phyloP scores from a whole-genome alignment of 164 flowering plant genomes.

The Umbilicus rupestris region DNA sequence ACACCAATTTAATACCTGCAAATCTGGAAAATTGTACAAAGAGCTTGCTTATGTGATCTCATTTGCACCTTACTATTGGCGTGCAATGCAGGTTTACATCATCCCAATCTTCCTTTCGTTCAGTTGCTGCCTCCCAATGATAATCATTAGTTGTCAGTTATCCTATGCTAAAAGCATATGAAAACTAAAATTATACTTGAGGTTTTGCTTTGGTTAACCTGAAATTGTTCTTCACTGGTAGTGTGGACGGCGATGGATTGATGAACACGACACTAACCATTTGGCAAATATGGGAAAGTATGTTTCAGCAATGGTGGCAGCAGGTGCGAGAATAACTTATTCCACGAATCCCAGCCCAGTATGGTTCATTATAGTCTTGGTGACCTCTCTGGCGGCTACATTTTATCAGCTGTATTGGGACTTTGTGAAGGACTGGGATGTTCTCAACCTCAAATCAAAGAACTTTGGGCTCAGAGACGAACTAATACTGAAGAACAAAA shows the following conservation, averaged over 20 bases:
- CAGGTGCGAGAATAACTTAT: slow-evolving; percentile 75
- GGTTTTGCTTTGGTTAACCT: background rate
- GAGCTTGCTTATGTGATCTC: slow-evolving; percentile 85
- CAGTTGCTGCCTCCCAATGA: background rate
- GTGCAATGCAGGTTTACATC: slow-evolving; percentile 81
- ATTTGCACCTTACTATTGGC: slow-evolving; percentile 90
- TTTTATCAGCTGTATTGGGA: slow-evolving; percentile 95
- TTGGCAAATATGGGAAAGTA: slow-evolving; percentile 93
- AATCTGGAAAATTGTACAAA: slow-evolving; percentile 52
- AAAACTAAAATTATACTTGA: background rate
- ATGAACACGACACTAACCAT: slow-evolving; percentile 50
- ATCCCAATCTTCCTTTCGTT: background rate
- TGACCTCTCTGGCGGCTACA: slow-evolving; percentile 72
- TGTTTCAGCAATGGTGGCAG: slow-evolving; percentile 97
- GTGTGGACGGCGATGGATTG: slow-evolving; percentile 95
- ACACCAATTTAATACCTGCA: slow-evolving; percentile 50
- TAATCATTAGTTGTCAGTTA: background rate
- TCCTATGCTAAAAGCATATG: background rate
- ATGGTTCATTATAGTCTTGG: slow-evolving; percentile 50
- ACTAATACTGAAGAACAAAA: slow-evolving; percentile 58
- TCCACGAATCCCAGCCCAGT: slow-evolving; percentile 30
- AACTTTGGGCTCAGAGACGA: slow-evolving; percentile 86
- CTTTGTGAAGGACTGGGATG: slow-evolving; percentile 89
- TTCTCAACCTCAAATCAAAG: slow-evolving; percentile 54
- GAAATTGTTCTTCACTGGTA: slow-evolving; percentile 13